These are phyloP conservation scores for Hemisphaericaspora xylofermentans DNA, from an alignment of 1,139 yeast species.

Conservation along the genomic window DNA sequence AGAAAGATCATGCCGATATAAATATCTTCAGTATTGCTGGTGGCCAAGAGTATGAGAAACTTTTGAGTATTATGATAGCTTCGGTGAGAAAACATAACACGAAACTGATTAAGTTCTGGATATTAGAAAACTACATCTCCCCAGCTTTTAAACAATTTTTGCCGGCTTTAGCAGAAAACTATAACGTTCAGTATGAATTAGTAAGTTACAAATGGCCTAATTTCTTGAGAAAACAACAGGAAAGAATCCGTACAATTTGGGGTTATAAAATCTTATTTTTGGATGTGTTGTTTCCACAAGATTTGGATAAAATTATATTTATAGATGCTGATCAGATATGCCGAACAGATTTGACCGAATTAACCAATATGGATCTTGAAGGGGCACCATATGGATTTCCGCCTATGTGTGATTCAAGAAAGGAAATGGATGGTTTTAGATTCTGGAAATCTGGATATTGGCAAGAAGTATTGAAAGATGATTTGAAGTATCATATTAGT, in stretches of 20 bases:
- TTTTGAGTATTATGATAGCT: conserved; percentile 73
- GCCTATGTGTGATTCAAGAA: conserved; percentile 83
- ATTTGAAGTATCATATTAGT: conserved; percentile 74
- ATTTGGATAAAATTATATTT: conserved; percentile 71
- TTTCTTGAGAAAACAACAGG: conserved; percentile 79
- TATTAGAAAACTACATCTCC: conserved; percentile 76
- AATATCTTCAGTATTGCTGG: conserved; percentile 84
- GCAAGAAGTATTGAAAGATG: conserved; percentile 60
- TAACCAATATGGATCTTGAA: conserved; percentile 61
- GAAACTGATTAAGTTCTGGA: conserved; percentile 79
- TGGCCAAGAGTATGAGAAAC: conserved; percentile 74
- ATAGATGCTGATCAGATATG: conserved; percentile 85
- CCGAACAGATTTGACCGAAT: conserved; percentile 68
- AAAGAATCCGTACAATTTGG: conserved; percentile 79
- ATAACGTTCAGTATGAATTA: conserved; percentile 65
- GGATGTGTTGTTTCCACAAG: conserved; percentile 84
- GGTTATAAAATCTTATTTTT: conserved; percentile 83
- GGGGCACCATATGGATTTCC: conserved; percentile 85
- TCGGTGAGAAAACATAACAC: conserved; percentile 66
- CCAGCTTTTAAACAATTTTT: conserved; percentile 61
- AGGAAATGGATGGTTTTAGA: conserved; percentile 79
- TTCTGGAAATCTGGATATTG: conserved; percentile 97
- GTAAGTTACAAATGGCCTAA: conserved; percentile 88
- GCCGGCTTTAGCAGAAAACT: conserved; percentile 59
- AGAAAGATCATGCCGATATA: conserved; percentile 51